Evolutionary conservation across 352 stramenopile genomes (phyloP).

Genomic region (Phytopythium helicoides): DNA sequence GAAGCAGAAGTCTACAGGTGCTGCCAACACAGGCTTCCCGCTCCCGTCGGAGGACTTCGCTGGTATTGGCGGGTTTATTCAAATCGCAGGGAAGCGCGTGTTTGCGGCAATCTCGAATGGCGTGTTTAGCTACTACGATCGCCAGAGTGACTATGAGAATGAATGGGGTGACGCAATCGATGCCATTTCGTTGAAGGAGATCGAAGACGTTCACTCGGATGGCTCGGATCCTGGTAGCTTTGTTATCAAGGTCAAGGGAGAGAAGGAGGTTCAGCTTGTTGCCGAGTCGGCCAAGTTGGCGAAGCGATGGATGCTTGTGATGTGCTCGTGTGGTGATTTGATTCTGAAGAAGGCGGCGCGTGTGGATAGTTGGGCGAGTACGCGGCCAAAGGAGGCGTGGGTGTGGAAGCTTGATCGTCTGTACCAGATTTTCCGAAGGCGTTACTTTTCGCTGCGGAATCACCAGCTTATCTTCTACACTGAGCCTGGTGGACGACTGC

Average conservation of each 20-base stretch:
- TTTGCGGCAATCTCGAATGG: slow-evolving; percentile 80
- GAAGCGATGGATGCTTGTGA: slow-evolving; percentile 88
- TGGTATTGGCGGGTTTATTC: slow-evolving; percentile 61
- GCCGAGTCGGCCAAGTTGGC: slow-evolving; percentile 63
- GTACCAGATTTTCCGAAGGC: slow-evolving; percentile 81
- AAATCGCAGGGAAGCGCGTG: slow-evolving; percentile 55
- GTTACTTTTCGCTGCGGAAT: slow-evolving; percentile 82
- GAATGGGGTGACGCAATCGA: slow-evolving; percentile 85
- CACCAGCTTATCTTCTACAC: slow-evolving; percentile 83
- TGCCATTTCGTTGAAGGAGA: slow-evolving; percentile 73
- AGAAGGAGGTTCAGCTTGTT: slow-evolving; percentile 71
- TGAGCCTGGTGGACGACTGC: slow-evolving; percentile 54
- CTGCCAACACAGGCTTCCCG: slow-evolving; percentile 7
- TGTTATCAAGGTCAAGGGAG: slow-evolving; percentile 67
- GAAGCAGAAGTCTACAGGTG: slow-evolving; percentile 1
- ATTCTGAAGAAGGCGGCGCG: slow-evolving; percentile 67
- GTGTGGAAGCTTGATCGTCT: slow-evolving; percentile 87
- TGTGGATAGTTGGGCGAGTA: slow-evolving; percentile 74
- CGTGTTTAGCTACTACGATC: slow-evolving; percentile 88
- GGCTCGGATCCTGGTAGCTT: slow-evolving; percentile 70
- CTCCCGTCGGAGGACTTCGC: slow-evolving; percentile 43
- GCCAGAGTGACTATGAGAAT: slow-evolving; percentile 73
- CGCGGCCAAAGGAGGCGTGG: slow-evolving; percentile 79
- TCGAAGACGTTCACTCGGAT: slow-evolving; percentile 79
- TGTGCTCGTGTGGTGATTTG: slow-evolving; percentile 82